phyloP scores from a whole-genome alignment of 148 eudicot species.

The Dianthus caryophyllus region DNA sequence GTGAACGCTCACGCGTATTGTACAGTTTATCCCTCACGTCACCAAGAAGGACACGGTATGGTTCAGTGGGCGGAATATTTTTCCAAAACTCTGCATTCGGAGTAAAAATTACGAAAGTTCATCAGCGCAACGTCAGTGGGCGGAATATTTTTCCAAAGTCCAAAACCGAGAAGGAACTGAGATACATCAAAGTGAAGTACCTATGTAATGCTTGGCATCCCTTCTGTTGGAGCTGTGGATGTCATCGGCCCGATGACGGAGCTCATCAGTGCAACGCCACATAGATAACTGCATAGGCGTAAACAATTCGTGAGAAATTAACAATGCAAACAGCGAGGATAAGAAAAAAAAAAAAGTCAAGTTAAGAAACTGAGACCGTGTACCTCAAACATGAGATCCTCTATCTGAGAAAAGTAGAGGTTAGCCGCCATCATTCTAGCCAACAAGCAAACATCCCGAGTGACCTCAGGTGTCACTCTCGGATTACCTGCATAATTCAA shows the following conservation, averaged over 20 bases:
- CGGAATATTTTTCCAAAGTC: background rate
- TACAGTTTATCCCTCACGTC: slow-evolving; percentile 93
- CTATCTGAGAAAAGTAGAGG: slow-evolving; percentile 90
- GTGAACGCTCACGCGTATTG: slow-evolving; percentile 88
- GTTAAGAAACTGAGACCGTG: background rate
- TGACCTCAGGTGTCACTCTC: slow-evolving; percentile 98
- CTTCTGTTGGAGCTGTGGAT: slow-evolving; percentile 60
- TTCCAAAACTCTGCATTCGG: slow-evolving; percentile 84
- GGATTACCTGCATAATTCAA: slow-evolving; percentile 67
- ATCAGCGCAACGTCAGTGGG: no score
- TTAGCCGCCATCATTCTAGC: slow-evolving; percentile 99
- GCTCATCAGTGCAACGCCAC: slow-evolving; percentile 98
- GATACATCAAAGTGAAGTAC: slow-evolving; percentile 27
- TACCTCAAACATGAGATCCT: slow-evolving; percentile 99
- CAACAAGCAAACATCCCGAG: slow-evolving; percentile 97
- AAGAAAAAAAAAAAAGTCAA: background rate
- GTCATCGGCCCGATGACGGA: slow-evolving; percentile 69
- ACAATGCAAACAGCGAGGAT: background rate
- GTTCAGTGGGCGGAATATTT: slow-evolving; percentile 78
- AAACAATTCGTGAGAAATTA: background rate
- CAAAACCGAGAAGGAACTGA: background rate
- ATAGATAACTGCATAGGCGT: slow-evolving; percentile 66
- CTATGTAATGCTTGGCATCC: slow-evolving; percentile 95
- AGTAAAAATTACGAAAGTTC: background rate
- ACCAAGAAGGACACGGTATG: slow-evolving; percentile 92